phyloP scores from a whole-genome alignment of 1,139 yeast species.

The Suhomyces choctaworum region DNA sequence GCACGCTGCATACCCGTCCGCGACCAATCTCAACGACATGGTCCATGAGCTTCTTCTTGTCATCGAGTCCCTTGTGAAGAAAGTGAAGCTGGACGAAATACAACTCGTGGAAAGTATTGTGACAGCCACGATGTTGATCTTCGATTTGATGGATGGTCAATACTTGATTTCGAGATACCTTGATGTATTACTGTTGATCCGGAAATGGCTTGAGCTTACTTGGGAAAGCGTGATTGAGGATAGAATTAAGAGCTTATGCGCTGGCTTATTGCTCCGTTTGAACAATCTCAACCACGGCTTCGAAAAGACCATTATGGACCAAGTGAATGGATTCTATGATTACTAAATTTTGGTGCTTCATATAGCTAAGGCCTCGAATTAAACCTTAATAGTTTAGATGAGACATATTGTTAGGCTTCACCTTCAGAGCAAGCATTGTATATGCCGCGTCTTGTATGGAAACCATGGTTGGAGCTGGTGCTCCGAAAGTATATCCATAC shows the following conservation, averaged over 20 bases:
- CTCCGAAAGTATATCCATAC: not conserved
- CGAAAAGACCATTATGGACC: conserved; percentile 20
- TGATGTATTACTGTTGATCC: conserved; percentile 33
- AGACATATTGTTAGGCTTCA: no score
- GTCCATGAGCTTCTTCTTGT: conserved; percentile 51
- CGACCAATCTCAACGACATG: conserved; percentile 56
- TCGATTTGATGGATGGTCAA: conserved; percentile 46
- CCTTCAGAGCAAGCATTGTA: no score
- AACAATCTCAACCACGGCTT: conserved; percentile 23
- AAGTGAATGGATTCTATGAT: conserved; percentile 13
- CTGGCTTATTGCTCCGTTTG: conserved; percentile 48
- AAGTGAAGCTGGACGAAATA: conserved; percentile 27
- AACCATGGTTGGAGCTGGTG: no score
- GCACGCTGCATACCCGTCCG: conserved; percentile 58
- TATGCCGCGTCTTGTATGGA: no score
- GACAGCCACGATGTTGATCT: conserved; percentile 47
- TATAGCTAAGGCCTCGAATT: no score
- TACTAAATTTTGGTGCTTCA: no score
- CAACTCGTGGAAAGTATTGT: conserved; percentile 47
- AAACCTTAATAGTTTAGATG: no score
- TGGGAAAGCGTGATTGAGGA: conserved; percentile 53
- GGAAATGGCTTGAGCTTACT: conserved; percentile 39
- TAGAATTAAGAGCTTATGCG: conserved; percentile 47
- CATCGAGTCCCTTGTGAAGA: conserved; percentile 28
- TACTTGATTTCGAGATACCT: conserved; percentile 30